Evolutionary conservation across 2,329 filamentous ascomycete genomes (phyloP).

Genomic region (Ophiostoma tasmaniense): DNA sequence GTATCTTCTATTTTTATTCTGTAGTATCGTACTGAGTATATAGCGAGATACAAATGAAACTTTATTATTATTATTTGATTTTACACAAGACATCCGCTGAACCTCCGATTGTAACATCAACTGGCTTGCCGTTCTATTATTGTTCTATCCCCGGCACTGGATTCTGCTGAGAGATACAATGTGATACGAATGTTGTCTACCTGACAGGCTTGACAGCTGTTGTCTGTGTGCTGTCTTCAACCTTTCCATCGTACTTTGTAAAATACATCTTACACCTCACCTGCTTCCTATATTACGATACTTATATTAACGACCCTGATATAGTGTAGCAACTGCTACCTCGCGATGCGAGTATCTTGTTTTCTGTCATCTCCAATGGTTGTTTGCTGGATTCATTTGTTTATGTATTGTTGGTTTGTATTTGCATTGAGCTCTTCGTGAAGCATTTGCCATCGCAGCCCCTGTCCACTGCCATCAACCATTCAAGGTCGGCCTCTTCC

Average conservation of each 20-base stretch:
- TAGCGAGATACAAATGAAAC: too few species aligned
- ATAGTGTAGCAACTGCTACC: constrained; percentile 1
- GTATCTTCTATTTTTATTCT: background rate
- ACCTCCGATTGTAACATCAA: background rate
- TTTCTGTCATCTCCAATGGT: background rate
- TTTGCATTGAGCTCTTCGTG: background rate
- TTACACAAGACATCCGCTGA: background rate
- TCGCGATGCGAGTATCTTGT: background rate
- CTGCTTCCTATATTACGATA: background rate
- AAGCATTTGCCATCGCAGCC: background rate
- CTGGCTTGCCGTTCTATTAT: background rate
- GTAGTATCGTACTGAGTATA: too few species aligned
- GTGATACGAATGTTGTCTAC: background rate
- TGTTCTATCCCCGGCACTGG: background rate
- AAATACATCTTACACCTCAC: too few species aligned
- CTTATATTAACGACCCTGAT: background rate
- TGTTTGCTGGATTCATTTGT: background rate
- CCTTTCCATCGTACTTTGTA: too few species aligned
- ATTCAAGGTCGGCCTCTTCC: background rate
- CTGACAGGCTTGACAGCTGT: background rate
- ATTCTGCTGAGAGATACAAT: background rate
- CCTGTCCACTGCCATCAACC: background rate
- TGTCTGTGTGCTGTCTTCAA: background rate
- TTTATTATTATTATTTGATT: background rate
- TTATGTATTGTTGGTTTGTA: background rate